A percentile compares a stretch with the other conserved stretches of the same genome.
Conservation (phyloP, 2,329 filamentous ascomycete species). For the Orbilia blumenaviensis region DNA sequence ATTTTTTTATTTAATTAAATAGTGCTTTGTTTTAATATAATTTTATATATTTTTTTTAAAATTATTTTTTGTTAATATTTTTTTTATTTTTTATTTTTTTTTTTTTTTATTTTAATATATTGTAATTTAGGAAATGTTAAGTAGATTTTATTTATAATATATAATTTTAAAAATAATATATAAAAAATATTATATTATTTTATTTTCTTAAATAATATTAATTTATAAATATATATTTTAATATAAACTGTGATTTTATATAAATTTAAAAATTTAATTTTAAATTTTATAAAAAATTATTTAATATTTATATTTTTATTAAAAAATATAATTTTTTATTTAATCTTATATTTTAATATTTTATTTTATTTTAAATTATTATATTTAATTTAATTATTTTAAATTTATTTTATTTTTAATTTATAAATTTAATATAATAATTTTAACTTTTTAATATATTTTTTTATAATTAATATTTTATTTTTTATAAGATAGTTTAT, state of each 20-base stretch:
- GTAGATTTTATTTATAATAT: neutral
- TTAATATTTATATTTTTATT: neutral
- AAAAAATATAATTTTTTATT: neutral
- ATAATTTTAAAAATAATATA: neutral
- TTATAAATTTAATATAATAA: neutral
- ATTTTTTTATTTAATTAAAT: neutral
- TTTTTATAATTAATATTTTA: neutral
- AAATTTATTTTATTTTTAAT: neutral
- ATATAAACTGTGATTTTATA: neutral
- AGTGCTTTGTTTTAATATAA: too few relatives aligned
- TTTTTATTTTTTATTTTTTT: neutral
- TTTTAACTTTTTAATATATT: neutral
- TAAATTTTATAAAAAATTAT: neutral
- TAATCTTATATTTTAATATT: too few relatives aligned
- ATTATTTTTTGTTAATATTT: neutral
- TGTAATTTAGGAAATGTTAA: neutral
- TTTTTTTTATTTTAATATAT: neutral
- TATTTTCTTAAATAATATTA: neutral
- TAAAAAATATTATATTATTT: neutral
- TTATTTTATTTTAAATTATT: neutral
- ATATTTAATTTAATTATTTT: neutral
- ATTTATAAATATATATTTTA: neutral
- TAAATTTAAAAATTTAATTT: neutral
- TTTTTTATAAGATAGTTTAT: neutral
- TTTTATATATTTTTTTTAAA: too few relatives aligned